Base-by-base conservation (phyloP, 257 asterid species). In the Capsicum chinense region DNA sequence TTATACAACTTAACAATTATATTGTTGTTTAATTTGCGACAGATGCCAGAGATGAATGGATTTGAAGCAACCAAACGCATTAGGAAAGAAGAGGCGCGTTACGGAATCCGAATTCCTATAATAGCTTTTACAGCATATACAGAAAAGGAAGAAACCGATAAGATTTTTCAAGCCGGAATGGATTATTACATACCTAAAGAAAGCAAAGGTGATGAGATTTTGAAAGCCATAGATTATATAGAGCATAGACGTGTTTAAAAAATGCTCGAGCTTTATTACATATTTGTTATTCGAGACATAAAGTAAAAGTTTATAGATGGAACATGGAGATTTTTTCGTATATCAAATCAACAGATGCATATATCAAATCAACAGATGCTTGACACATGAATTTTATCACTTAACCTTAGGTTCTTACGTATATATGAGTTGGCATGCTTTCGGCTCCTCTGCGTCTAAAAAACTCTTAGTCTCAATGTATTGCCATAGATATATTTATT, bases 31-130 rank as follows among this genome's bases (percentile, higher is more conserved):
- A 7, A 8, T 80, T 17, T 35, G 8, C 50, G 64, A 19, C 84
- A 95, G 98, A 95, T 95, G 99, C 92, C 91, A 5, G 81, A 79
- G 69, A 92, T 95, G 99, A 83, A 92, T 85, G 98, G 99, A 33
- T 87, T 68, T 48, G 98, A 93, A 54, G 94, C 98, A 58, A 92
- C 97, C 0, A 80, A 80, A 76, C 81, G 89, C 39, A 93, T 94
- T 48, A 87, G 97, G 87, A 91, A 92, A 84, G 90, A 71, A 16
- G 98, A 93, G 90, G 70, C 71, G 59, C 52, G 79, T 0, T 82
- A 76, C 42, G 94, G 91, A 2, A 82, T 92, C 67, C 94, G 81
- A 52, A 92, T 89, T 0, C 92, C 90, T 14, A 93, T 95, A 58
- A 58, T 94, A n/a, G 98, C 97, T n/a, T 83, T 94, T 39, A 91